A percentile compares a stretch with the other conserved stretches of the same genome.
Conservation (phyloP, 2,329 filamentous ascomycete species). For the Colletotrichum lindemuthianum region DNA sequence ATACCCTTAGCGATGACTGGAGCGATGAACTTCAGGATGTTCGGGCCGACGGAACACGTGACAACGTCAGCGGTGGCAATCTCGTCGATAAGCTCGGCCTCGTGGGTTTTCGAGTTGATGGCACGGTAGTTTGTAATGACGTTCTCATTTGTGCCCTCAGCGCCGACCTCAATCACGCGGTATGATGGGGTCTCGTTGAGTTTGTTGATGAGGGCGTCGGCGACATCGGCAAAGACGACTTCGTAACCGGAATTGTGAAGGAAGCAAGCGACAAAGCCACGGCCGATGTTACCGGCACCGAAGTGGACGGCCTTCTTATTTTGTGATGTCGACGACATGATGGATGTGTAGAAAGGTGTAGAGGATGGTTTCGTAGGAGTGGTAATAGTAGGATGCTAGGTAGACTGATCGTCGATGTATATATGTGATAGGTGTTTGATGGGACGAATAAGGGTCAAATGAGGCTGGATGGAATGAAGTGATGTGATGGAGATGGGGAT, state of each 20-base stretch:
- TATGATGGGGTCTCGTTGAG: constrained; percentile 83
- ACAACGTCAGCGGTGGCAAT: constrained; percentile 90
- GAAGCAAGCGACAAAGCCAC: constrained; percentile 90
- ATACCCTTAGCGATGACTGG: constrained; percentile 96
- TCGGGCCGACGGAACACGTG: constrained; percentile 96
- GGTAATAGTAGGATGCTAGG: constrained; percentile 20
- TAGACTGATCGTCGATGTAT: neutral
- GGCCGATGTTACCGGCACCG: constrained; percentile 86
- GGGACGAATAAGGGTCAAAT: neutral
- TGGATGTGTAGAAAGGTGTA: constrained; percentile 39
- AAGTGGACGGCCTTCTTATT: constrained; percentile 82
- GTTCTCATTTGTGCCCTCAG: constrained; percentile 82
- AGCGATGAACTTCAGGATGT: constrained; percentile 95
- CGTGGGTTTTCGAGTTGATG: constrained; percentile 91
- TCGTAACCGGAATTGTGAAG: constrained; percentile 95
- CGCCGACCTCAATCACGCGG: constrained; percentile 91
- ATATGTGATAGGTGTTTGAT: constrained; percentile 15
- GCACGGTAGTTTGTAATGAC: constrained; percentile 95
- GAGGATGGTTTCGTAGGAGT: neutral
- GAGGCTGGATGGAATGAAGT: neutral
- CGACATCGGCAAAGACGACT: constrained; percentile 95
- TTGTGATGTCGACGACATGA: constrained; percentile 47
- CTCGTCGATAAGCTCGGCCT: constrained; percentile 83
- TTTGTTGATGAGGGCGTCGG: constrained; percentile 81
- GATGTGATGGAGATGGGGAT: neutral